Percentiles rank a stretch among this genome's conserved stretches.
phyloP scores from a whole-genome alignment of 192 early-diverging fungal species.

The Chytriomyces confervae region DNA sequence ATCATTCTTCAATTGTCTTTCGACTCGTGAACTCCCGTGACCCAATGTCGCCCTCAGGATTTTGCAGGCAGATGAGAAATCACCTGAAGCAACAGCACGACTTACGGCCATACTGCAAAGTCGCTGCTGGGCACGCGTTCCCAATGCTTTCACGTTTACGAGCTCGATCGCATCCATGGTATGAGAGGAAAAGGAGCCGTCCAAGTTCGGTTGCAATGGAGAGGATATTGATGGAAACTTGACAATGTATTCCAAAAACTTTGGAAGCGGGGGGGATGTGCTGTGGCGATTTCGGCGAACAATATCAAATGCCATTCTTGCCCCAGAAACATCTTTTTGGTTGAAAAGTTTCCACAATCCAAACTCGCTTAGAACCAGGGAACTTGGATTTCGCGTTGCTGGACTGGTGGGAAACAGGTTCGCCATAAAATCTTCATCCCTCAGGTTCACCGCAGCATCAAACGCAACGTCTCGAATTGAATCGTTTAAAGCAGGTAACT shows the following conservation, averaged over 20 bases:
- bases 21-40: not conserved
- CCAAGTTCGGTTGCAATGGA: not conserved
- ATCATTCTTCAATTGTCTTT: not conserved
- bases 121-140: not conserved
- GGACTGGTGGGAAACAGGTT: not conserved
- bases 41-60: not conserved
- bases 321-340: not conserved
- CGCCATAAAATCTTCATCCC: not conserved
- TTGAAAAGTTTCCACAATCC: not conserved
- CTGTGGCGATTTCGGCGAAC: not conserved
- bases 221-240: not conserved
- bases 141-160: not conserved
- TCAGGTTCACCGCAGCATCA: conserved; percentile 10
- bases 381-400: not conserved
- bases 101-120: not conserved
- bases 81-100: not conserved
- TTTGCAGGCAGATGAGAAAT: not conserved
- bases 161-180: not conserved
- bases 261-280: not conserved
- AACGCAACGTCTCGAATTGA: conserved; percentile 14
- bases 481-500: not conserved
- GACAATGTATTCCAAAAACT: not conserved
- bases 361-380: not conserved
- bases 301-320: not conserved
- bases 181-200: not conserved